Evolutionary conservation across 306 rosid species (phyloP).

Genomic region (Prunus mume): DNA sequence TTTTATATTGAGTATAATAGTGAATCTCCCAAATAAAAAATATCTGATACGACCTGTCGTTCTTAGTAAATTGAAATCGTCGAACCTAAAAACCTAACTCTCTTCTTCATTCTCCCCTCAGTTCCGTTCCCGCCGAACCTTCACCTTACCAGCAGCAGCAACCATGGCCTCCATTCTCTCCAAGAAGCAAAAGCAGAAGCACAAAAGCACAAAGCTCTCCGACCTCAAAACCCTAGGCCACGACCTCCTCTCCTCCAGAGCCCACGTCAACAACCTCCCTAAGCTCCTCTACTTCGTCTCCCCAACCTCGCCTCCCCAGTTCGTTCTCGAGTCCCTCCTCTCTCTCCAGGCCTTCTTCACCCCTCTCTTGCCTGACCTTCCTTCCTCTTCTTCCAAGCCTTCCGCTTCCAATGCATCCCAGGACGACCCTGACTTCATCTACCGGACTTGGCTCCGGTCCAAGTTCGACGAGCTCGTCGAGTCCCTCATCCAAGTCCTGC

Average conservation of each 20-base stretch:
- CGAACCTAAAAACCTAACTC: slow-evolving; percentile 12
- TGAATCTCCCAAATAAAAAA: no score
- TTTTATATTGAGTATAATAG: fast-evolving
- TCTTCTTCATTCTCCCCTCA: not conserved
- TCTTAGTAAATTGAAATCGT: not conserved
- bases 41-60: slow-evolving; percentile 1
- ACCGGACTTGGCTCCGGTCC: slow-evolving; percentile 75
- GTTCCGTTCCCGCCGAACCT: slow-evolving; percentile 28
- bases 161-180: slow-evolving; percentile 47
- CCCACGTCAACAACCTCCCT: slow-evolving; percentile 85
- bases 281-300: slow-evolving; percentile 58
- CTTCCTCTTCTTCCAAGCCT: slow-evolving; percentile 37
- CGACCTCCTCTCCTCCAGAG: slow-evolving; percentile 68
- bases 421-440: slow-evolving; percentile 61
- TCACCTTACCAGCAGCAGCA: not conserved
- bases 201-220: slow-evolving; percentile 37
- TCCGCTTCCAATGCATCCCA: slow-evolving; percentile 7
- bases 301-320: slow-evolving; percentile 14
- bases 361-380: slow-evolving; percentile 58
- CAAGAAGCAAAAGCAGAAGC: slow-evolving; percentile 36
- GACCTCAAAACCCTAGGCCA: slow-evolving; percentile 74
- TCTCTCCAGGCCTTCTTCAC: slow-evolving; percentile 81
- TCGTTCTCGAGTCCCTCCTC: slow-evolving; percentile 70
- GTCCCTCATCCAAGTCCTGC: slow-evolving; percentile 51
- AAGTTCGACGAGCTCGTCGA: slow-evolving; percentile 72